Evolutionary conservation across 2,329 filamentous ascomycete species (phyloP).

Genomic region (Massarina eburnea): DNA sequence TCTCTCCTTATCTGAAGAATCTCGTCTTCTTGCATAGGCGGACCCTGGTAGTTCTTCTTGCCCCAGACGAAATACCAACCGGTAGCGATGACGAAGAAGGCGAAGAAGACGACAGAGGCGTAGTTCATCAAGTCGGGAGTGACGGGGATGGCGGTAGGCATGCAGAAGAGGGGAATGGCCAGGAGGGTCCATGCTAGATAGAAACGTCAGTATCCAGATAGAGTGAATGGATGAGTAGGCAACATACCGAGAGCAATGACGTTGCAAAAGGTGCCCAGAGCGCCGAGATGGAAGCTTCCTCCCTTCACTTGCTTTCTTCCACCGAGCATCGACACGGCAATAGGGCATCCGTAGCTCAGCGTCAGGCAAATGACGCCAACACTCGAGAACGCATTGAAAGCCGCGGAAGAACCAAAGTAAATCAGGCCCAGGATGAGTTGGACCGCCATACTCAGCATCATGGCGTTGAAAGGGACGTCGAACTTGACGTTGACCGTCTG

Average conservation of each 20-base stretch:
- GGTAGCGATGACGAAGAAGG: constrained; percentile 61
- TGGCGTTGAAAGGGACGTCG: constrained; percentile 69
- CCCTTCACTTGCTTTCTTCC: constrained; percentile 61
- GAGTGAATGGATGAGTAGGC: constrained; percentile 25
- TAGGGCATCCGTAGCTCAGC: constrained; percentile 67
- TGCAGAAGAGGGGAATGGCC: constrained; percentile 73
- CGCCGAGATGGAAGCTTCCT: constrained; percentile 63
- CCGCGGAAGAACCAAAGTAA: constrained; percentile 68
- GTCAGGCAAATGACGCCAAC: constrained; percentile 72
- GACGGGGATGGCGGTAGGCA: constrained; percentile 67
- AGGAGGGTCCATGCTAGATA: constrained; percentile 61
- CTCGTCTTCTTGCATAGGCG: constrained; percentile 46
- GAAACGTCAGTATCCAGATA: constrained; percentile 14
- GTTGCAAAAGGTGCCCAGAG: constrained; percentile 64
- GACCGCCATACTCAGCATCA: constrained; percentile 70
- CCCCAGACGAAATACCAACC: constrained; percentile 72
- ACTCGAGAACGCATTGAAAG: constrained; percentile 73
- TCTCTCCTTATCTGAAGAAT: constrained; percentile 34
- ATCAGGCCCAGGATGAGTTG: constrained; percentile 66
- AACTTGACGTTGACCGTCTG: constrained; percentile 62
- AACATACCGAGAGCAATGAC: constrained; percentile 62
- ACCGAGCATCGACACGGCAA: constrained; percentile 63
- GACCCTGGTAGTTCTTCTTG: constrained; percentile 67
- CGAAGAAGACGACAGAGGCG: constrained; percentile 72
- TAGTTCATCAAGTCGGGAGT: constrained; percentile 67